Evolutionary conservation across 1,284 basidiomycete genomes (phyloP).

Genomic region (Entoloma clypeatum): DNA sequence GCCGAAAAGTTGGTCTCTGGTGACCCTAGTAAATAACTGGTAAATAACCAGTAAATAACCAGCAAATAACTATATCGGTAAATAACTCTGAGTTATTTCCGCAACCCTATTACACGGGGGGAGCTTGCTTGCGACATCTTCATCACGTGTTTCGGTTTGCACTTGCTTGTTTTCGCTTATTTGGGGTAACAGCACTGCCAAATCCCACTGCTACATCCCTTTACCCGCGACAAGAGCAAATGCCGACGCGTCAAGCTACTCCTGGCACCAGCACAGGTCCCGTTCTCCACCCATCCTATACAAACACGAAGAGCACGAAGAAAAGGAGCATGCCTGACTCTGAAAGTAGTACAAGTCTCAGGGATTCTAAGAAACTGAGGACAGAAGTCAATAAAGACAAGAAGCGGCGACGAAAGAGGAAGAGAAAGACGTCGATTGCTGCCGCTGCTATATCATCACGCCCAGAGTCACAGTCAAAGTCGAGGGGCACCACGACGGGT

Average conservation of each 20-base stretch:
- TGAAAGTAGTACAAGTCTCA: constrained; percentile 16
- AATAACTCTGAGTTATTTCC: no score
- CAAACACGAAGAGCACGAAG: constrained; percentile 22
- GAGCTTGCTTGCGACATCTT: no score
- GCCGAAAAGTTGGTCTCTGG: no score
- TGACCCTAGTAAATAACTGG: no score
- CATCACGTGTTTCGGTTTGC: no score
- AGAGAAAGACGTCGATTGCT: constrained; percentile 37
- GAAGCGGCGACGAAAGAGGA: constrained; percentile 38
- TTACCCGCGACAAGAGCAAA: no score
- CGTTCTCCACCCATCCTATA: constrained; percentile 13
- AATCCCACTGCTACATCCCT: no score
- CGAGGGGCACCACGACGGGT: constrained; percentile 14
- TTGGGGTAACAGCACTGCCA: no score
- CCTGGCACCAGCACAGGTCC: constrained; percentile 23
- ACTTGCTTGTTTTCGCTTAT: no score
- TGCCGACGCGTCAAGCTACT: constrained; percentile 32
- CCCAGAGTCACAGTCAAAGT: constrained; percentile 15
- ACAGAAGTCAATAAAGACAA: constrained; percentile 34
- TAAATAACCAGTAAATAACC: no score
- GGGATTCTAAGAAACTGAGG: constrained; percentile 25
- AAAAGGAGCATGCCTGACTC: constrained; percentile 23
- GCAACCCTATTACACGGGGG: no score
- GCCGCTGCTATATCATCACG: constrained; percentile 10
- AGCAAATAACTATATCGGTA: no score